Evolutionary conservation across 148 eudicot genomes (phyloP).

Genomic region (Vaccinium vitisidaea): DNA sequence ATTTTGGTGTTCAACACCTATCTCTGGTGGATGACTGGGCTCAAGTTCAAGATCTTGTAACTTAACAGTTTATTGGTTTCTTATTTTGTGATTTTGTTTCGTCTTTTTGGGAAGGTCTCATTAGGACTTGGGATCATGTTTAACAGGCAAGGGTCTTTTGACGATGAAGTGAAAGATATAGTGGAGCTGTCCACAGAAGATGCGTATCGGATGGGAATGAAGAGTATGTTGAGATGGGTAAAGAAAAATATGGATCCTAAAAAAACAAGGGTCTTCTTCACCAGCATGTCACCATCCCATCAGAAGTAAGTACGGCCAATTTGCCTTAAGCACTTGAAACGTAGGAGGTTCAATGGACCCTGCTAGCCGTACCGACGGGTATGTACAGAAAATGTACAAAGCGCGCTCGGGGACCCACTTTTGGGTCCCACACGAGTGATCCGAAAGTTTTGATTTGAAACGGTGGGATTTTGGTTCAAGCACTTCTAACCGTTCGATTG

Average conservation of each 20-base stretch:
- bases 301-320: conserved; percentile 48
- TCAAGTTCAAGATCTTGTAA: conserved; percentile 76
- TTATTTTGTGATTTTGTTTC: background rate
- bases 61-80: background rate
- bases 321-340: background rate
- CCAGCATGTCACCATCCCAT: conserved; percentile 97
- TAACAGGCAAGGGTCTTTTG: conserved; percentile 77
- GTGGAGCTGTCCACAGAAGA: conserved; percentile 69
- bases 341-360: too few relatives aligned
- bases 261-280: conserved; percentile 81
- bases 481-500: too few relatives aligned
- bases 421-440: too few relatives aligned
- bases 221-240: conserved; percentile 89
- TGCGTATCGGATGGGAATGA: conserved; percentile 83
- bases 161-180: conserved; percentile 60
- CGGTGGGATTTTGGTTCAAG: too few relatives aligned
- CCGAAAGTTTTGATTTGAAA: too few relatives aligned
- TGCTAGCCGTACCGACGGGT: too few relatives aligned
- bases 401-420: too few relatives aligned
- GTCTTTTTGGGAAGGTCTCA: too few relatives aligned
- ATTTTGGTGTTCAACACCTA: conserved; percentile 90
- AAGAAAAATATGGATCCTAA: conserved; percentile 72
- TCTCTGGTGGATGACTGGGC: conserved; percentile 98
- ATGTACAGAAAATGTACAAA: too few relatives aligned
- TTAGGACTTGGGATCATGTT: background rate